These are phyloP conservation scores for Chaetomium cochliodes DNA, from an alignment of 495 filamentous ascomycete genomes.

Conservation along the genomic window DNA sequence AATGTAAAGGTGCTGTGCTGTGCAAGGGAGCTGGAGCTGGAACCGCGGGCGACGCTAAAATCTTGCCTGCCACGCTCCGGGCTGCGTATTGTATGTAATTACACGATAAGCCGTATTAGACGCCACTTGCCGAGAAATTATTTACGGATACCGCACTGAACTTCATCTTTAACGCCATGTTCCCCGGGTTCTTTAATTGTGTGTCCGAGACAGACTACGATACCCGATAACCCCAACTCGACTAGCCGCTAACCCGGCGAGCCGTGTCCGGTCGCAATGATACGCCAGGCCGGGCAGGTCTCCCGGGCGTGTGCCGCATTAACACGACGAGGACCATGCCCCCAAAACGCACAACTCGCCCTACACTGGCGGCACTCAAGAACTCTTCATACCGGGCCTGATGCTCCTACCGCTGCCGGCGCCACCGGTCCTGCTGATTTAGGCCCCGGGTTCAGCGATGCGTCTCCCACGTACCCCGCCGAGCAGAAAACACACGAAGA, in stretches of 20 bases:
- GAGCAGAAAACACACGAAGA: neutral
- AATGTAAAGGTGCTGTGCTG: neutral
- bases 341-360: constrained; percentile 7
- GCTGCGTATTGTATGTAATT: constrained; percentile 1
- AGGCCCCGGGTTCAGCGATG: neutral
- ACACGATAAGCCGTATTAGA: neutral
- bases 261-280: constrained; percentile 11
- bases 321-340: constrained; percentile 12
- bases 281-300: constrained; percentile 25
- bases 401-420: neutral
- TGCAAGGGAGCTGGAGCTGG: neutral
- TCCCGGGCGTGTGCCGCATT: constrained; percentile 24
- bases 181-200: neutral
- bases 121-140: neutral
- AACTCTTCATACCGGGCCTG: neutral
- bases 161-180: neutral
- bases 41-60: neutral
- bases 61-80: neutral
- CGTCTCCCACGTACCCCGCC: neutral
- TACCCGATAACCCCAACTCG: neutral
- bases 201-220: neutral
- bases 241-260: neutral
- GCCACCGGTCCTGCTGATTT: neutral
- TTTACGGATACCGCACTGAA: neutral
- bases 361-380: neutral